Conservation (phyloP, 225 moss, liverwort and hornwort genomes). For the Anthoceros angustus region DNA sequence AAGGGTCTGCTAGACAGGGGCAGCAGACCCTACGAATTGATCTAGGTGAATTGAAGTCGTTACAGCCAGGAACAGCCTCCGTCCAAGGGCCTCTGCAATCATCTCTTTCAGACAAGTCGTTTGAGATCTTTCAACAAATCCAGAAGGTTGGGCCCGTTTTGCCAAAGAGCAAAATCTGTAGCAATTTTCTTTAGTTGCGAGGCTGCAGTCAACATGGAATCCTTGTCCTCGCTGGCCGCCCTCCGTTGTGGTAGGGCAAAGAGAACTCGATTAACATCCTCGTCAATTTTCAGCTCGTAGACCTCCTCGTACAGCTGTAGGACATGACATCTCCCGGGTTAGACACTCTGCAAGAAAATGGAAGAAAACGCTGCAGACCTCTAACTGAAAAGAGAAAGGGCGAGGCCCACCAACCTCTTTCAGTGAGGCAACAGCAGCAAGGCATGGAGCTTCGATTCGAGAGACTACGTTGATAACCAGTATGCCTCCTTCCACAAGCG, state of each 20-base stretch:
- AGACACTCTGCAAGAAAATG: not conserved
- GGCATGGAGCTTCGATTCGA: slow-evolving; percentile 48
- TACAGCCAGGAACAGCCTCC: too few relatives aligned
- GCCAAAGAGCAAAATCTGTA: slow-evolving; percentile 43
- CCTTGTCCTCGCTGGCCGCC: slow-evolving; percentile 9
- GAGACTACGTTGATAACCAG: slow-evolving; percentile 74
- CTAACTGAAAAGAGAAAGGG: not conserved
- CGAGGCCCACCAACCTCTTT: slow-evolving; percentile 28
- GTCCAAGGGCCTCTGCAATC: too few relatives aligned
- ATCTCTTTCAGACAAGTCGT: slow-evolving; percentile 38
- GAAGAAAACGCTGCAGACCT: not conserved
- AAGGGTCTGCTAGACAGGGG: too few relatives aligned
- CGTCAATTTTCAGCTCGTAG: slow-evolving; percentile 63
- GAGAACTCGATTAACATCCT: slow-evolving; percentile 71
- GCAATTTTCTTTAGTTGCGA: slow-evolving; percentile 31
- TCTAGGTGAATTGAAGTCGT: too few relatives aligned
- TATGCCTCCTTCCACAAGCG: slow-evolving; percentile 52
- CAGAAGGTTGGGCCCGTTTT: slow-evolving; percentile 42
- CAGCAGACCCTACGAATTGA: too few relatives aligned
- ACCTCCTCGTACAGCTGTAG: slow-evolving; percentile 71
- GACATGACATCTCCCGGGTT: not conserved
- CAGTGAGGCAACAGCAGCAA: slow-evolving; percentile 41
- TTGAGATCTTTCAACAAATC: slow-evolving; percentile 31
- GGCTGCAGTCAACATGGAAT: slow-evolving; percentile 29
- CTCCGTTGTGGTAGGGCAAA: slow-evolving; percentile 49